Base-by-base conservation (phyloP, 164 flowering plant species). In the Taxillus chinensis region DNA sequence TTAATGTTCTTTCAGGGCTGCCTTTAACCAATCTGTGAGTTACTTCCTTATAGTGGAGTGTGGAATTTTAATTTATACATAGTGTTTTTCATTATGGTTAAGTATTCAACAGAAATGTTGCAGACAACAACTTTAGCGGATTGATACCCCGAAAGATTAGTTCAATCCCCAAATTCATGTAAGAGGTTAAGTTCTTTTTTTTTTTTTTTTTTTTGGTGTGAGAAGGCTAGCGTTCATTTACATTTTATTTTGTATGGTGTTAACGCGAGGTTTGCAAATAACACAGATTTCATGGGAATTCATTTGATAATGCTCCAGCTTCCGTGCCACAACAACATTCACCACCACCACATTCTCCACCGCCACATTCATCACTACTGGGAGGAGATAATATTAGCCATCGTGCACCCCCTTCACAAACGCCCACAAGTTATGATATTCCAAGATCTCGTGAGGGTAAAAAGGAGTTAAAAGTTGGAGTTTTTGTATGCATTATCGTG, bases 251-350 rank as follows among this genome's bases (percentile, higher is more conserved):
- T 59, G 16, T 61, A 5, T 14, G 4, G 15, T 11, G 9, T 48
- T 48, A 27, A 27, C 27, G 27, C 27, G 27, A 27, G 27, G 27
- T 27, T 27, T 27, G 9, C 13, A 62, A 65, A 57, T 59, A 41
- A 70, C 73, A 63, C 87, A 93, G 98, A 71, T 85, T 74, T 74
- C 78, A 65, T 71, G 98, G 97, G 55, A 93, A 90, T 70, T 73
- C 86, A 13, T 93, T 93, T 69, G 76, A 73, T 62, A 85, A 83
- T 74, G 86, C 90, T 67, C 92, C 89, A 65, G 93, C 96, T 70
- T 92, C 96, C 58, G 92, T 95, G 52, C 95, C 90, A 4, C 96
- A 89, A 15, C 90, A 95, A 55, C 86, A 69, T 68, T 75, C 76
- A 27, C 63, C 95, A 62, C 95, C 96, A 66, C 90, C 96, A 56